These are phyloP conservation scores for Pseudonectria buxi DNA, from an alignment of 2,329 filamentous ascomycete genomes.

Conservation along the genomic window DNA sequence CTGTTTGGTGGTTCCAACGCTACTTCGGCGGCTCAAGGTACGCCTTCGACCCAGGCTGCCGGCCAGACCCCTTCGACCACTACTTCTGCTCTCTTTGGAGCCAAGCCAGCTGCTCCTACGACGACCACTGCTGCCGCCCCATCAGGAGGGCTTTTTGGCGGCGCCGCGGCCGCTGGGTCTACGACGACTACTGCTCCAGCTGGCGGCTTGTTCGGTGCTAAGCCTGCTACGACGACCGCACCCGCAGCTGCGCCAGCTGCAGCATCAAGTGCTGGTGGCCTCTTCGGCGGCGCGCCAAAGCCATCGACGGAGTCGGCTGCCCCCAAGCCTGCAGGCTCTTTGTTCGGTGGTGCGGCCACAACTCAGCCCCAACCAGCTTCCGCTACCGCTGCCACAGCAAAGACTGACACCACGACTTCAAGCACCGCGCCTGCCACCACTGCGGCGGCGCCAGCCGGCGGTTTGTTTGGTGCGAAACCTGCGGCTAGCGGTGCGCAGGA, in stretches of 20 bases:
- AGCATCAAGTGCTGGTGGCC: constrained; percentile 16
- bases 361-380: constrained; percentile 14
- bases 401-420: constrained; percentile 15
- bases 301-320: constrained; percentile 12
- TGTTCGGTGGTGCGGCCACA: constrained; percentile 20
- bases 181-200: constrained; percentile 24
- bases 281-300: constrained; percentile 19
- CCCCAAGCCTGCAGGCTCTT: constrained; percentile 16
- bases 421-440: constrained; percentile 23
- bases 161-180: constrained; percentile 21
- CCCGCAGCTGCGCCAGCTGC: constrained; percentile 23
- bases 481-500: constrained; percentile 24
- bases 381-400: constrained; percentile 8
- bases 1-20: constrained; percentile 17
- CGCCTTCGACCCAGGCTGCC: constrained; percentile 13
- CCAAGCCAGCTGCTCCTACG: constrained; percentile 32
- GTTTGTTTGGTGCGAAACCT: constrained; percentile 29
- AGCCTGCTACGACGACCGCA: constrained; percentile 23
- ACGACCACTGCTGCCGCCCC: constrained; percentile 25
- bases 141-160: constrained; percentile 31
- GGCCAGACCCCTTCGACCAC: constrained; percentile 14
- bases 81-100: constrained; percentile 32
- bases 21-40: constrained; percentile 16
- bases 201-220: constrained; percentile 26
- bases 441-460: constrained; percentile 25